A percentile compares a stretch with the other conserved stretches of the same genome.
phyloP scores from a whole-genome alignment of 225 moss, liverwort and hornwort species.

The Neckera pumila region DNA sequence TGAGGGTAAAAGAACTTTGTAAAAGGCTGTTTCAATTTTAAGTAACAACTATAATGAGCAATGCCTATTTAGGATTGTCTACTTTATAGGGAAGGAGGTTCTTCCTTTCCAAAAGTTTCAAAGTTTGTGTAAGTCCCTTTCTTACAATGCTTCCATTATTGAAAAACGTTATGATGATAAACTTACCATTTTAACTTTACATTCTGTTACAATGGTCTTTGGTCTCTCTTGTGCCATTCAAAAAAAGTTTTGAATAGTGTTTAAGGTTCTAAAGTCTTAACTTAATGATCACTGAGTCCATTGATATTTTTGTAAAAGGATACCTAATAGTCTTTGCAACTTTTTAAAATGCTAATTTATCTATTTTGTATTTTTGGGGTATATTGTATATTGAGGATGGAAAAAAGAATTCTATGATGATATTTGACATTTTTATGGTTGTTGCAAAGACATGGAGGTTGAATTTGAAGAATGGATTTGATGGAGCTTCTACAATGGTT shows the following conservation, averaged over 20 bases:
- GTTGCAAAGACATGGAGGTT: too few relatives aligned
- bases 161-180: rapidly evolving
- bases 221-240: background rate
- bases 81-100: rapidly evolving
- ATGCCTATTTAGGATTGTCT: background rate
- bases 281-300: background rate
- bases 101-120: too few relatives aligned
- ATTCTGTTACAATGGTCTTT: background rate
- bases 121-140: background rate
- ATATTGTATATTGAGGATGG: too few relatives aligned
- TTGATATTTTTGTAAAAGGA: rapidly evolving
- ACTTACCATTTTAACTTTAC: too few relatives aligned
- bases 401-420: too few relatives aligned
- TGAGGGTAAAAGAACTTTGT: rapidly evolving
- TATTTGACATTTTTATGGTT: too few relatives aligned
- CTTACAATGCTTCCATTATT: rapidly evolving
- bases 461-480: too few relatives aligned
- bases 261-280: too few relatives aligned
- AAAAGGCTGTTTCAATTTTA: too few relatives aligned
- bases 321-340: too few relatives aligned
- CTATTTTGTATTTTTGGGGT: rapidly evolving
- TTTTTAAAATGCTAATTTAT: too few relatives aligned
- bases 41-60: background rate
- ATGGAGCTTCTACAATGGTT: too few relatives aligned
- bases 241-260: background rate